phyloP scores from a whole-genome alignment of 78 protist genomes.

The Speleostelium caveatum region DNA sequence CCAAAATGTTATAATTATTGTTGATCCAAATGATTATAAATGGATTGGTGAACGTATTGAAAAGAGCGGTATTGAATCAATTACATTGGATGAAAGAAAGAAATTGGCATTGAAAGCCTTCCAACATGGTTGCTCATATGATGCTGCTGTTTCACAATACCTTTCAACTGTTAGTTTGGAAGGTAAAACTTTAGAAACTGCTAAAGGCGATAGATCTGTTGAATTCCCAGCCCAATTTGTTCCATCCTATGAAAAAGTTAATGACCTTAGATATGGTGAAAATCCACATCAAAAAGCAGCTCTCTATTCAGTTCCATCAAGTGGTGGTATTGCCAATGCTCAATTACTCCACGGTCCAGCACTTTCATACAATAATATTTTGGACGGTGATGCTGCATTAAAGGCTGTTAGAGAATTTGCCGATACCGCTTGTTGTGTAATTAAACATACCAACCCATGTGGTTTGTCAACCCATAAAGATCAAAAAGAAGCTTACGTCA shows the following conservation, averaged over 20 bases:
- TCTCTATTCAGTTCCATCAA: conserved; percentile 9
- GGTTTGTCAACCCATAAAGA: conserved; percentile 34
- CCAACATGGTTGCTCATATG: conserved; percentile 89
- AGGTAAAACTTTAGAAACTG: conserved; percentile 20
- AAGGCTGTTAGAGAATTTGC: conserved; percentile 57
- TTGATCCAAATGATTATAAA: conserved; percentile 50
- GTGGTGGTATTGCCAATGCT: conserved; percentile 66
- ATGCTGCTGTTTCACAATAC: conserved; percentile 83
- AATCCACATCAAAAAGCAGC: conserved; percentile 91
- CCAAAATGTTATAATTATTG: conserved; percentile 76
- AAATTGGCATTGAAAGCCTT: conserved; percentile 88
- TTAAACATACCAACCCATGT: conserved; percentile 80
- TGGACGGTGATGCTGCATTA: conserved; percentile 78
- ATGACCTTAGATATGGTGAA: conserved; percentile 87
- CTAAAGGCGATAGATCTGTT: not conserved
- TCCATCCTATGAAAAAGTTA: conserved; percentile 59
- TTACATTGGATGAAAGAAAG: conserved; percentile 68
- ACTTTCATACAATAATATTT: conserved; percentile 68
- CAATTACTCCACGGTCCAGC: conserved; percentile 62
- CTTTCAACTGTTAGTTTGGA: conserved; percentile 14
- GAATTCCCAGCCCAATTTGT: conserved; percentile 41
- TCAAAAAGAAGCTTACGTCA: conserved; percentile 67
- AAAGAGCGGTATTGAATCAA: conserved; percentile 20
- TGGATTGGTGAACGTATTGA: conserved; percentile 75
- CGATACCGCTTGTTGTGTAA: conserved; percentile 53